A percentile compares a stretch with the other conserved stretches of the same genome.
phyloP scores from a whole-genome alignment of 495 filamentous ascomycete genomes.

The Neurospora tetraspora region DNA sequence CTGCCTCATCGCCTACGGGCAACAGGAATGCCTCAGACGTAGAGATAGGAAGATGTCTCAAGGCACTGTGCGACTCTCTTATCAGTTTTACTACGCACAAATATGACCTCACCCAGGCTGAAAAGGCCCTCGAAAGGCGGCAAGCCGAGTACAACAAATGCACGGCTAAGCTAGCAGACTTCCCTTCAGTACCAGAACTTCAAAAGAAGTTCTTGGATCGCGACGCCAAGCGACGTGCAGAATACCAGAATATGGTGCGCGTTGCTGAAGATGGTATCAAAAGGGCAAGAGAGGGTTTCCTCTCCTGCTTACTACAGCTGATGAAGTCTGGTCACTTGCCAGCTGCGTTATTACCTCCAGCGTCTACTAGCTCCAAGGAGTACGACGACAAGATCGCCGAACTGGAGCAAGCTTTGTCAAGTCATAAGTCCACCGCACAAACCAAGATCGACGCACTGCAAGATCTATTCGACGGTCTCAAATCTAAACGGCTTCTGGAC shows the following conservation, averaged over 20 bases:
- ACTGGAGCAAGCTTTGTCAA: not conserved
- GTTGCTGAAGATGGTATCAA: not conserved
- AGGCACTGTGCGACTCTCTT: not conserved
- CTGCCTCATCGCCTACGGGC: not conserved
- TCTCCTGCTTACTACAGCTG: not conserved
- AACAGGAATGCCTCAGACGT: not conserved
- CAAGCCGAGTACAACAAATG: conserved; percentile 16
- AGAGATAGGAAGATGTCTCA: not conserved
- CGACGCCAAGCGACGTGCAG: not conserved
- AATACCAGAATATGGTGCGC: not conserved
- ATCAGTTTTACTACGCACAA: not conserved
- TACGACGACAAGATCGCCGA: not conserved
- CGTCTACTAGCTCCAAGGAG: not conserved
- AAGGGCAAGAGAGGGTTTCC: not conserved
- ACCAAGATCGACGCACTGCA: not conserved
- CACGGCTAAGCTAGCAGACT: conserved; percentile 15
- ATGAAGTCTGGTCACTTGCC: not conserved
- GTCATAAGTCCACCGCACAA: not conserved
- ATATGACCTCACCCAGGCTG: not conserved
- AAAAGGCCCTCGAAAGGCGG: conserved; percentile 7
- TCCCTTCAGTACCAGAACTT: conserved; percentile 21
- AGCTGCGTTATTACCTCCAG: not conserved
- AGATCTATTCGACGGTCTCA: not conserved
- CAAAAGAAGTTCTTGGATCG: conserved; percentile 9
- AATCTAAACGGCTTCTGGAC: not conserved